Evolutionary conservation across 257 asterid genomes (phyloP).

Genomic region (Eucommia ulmoides): DNA sequence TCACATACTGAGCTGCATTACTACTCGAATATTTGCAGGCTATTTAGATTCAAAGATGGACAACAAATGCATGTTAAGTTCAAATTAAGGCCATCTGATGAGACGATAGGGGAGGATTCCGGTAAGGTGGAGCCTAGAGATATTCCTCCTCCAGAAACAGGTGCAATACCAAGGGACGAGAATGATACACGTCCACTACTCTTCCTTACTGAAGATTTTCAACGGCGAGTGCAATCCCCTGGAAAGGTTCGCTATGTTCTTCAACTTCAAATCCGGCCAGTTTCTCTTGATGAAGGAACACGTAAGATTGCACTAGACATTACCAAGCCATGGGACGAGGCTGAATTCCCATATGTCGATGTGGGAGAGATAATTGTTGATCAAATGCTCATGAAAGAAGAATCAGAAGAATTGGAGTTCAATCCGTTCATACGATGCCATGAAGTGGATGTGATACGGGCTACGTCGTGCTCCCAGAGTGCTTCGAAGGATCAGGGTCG

Average conservation of each 20-base stretch:
- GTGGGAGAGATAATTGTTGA: constrained; percentile 37
- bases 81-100: constrained; percentile 47
- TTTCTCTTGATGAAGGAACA: constrained; percentile 31
- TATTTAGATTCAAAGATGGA: constrained; percentile 37
- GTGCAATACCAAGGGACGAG: constrained; percentile 54
- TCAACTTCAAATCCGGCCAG: constrained; percentile 36
- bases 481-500: constrained; percentile 64
- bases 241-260: constrained; percentile 29
- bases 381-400: constrained; percentile 24
- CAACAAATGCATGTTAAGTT: constrained; percentile 47
- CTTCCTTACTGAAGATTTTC: constrained; percentile 51
- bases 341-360: constrained; percentile 32
- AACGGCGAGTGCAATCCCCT: constrained; percentile 24
- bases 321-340: constrained; percentile 51
- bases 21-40: constrained; percentile 47
- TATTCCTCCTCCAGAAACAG: constrained; percentile 62
- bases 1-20: constrained; percentile 54
- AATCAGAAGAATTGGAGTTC: constrained; percentile 45
- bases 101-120: constrained; percentile 31
- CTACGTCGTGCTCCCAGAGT: constrained; percentile 46
- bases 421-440: constrained; percentile 39
- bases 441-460: constrained; percentile 44
- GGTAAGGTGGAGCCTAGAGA: constrained; percentile 46
- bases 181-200: constrained; percentile 37
- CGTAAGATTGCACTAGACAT: constrained; percentile 42